These are phyloP conservation scores for Cocos nucifera DNA, from an alignment of 176 grass and related monocot species.

Conservation along the genomic window DNA sequence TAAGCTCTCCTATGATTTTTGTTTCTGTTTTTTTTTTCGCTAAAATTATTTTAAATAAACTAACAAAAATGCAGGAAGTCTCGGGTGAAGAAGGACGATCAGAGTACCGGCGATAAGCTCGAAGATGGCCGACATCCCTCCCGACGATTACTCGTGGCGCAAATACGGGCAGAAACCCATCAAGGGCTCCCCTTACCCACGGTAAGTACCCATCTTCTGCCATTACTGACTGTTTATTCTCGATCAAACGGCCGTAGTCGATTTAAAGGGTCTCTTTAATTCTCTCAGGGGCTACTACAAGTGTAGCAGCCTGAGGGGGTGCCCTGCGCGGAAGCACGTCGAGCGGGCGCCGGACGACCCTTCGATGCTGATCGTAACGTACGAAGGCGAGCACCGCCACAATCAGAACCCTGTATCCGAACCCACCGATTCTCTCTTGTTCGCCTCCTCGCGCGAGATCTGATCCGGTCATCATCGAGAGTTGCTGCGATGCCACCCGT, in stretches of 20 bases:
- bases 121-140: constrained; percentile 18
- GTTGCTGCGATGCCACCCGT: too few relatives aligned
- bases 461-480: background rate
- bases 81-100: constrained; percentile 11
- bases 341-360: constrained; percentile 21
- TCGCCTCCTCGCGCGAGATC: background rate
- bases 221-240: background rate
- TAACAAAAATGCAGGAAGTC: constrained; percentile 7
- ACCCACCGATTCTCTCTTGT: background rate
- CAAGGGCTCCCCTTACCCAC: constrained; percentile 13
- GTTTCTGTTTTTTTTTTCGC: too few relatives aligned
- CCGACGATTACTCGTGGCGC: constrained; percentile 23
- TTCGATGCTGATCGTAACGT: constrained; percentile 16
- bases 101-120: constrained; percentile 11
- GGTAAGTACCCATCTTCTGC: background rate
- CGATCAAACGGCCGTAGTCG: background rate
- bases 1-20: too few relatives aligned
- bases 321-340: constrained; percentile 21
- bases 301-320: constrained; percentile 14
- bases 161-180: constrained; percentile 22
- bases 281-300: constrained; percentile 16
- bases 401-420: background rate
- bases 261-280: background rate
- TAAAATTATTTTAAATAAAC: too few relatives aligned
- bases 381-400: constrained; percentile 20